Percentiles rank a stretch among this genome's conserved stretches.
These are phyloP conservation scores for Monilinia polystroma DNA, from an alignment of 2,329 filamentous ascomycete species.

Conservation along the genomic window DNA sequence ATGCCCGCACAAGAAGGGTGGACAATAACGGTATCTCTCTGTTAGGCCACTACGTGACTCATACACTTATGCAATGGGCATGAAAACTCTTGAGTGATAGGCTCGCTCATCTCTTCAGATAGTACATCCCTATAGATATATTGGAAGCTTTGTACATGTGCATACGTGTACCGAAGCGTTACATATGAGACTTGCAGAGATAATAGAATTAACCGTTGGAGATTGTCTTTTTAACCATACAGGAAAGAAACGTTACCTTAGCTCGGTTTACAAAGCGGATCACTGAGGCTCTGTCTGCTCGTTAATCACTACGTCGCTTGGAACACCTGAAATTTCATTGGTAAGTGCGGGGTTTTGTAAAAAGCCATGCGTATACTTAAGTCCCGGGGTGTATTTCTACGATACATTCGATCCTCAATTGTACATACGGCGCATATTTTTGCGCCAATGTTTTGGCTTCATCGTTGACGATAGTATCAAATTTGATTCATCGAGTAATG, in stretches of 20 bases:
- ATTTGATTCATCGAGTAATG: neutral
- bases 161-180: neutral
- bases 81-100: neutral
- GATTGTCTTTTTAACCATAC: neutral
- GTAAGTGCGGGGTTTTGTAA: neutral
- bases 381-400: neutral
- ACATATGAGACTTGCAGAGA: neutral
- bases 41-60: neutral
- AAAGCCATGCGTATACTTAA: neutral
- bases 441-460: neutral
- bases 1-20: neutral
- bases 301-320: neutral
- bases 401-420: neutral
- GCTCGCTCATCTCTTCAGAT: slow-evolving; percentile 2
- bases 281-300: slow-evolving; percentile 11
- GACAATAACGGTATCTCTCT: neutral
- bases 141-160: neutral
- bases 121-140: neutral
- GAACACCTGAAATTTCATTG: neutral
- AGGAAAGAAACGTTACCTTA: neutral
- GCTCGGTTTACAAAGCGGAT: neutral
- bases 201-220: neutral
- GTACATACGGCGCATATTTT: neutral
- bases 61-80: neutral
- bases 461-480: neutral